Base-by-base conservation (phyloP, 139 green algal species). In the Haematococcus lacustris region DNA sequence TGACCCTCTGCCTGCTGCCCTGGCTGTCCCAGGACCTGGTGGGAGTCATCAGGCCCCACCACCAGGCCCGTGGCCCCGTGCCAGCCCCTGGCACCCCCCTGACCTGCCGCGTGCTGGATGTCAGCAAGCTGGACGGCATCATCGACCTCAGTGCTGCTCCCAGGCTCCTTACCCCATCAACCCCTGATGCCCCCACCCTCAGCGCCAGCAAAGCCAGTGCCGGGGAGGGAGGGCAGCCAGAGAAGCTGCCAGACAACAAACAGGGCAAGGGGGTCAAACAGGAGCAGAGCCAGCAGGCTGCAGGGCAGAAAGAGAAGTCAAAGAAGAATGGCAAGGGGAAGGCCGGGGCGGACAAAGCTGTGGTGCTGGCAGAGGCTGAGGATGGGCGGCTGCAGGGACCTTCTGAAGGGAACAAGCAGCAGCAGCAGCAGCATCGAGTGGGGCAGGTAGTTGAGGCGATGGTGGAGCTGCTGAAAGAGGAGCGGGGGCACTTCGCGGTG, bases 51-150 rank as follows among this genome's bases (percentile, higher is more conserved):
- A 40, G 57, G 1, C n/a, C n/a, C n/a, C n/a, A n/a, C n/a, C n/a
- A n/a, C n/a, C n/a, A n/a, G n/a, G n/a, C n/a, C n/a, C n/a, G n/a
- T n/a, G n/a, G n/a, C n/a, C n/a, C 68, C n/a, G 38, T 41, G 21
- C 57, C 62, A 3, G 60, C 60, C 3, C 35, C 69, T n/a, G 79
- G 75, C 63, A 28, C 35, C 28, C 33, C 5, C 5, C 7, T 84
- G 21, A 7, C n/a, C 1, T 76, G 67, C 38, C 59, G 66, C 0
- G 84, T 97, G 34, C 69, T 97, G 66, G 90, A 97, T 68, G 72
- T 92, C 47, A 84, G 75, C 70, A 83, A 86, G 71, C 38, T 57
- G 25, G 86, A 91, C 5, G 89, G 89, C 50, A 85, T 93, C 34
- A 74, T 96, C 28, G 89, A 96, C 73, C 80, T 96, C 1, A 86